Base-by-base conservation (phyloP, 345 rosid species). In the Citrus maxima region DNA sequence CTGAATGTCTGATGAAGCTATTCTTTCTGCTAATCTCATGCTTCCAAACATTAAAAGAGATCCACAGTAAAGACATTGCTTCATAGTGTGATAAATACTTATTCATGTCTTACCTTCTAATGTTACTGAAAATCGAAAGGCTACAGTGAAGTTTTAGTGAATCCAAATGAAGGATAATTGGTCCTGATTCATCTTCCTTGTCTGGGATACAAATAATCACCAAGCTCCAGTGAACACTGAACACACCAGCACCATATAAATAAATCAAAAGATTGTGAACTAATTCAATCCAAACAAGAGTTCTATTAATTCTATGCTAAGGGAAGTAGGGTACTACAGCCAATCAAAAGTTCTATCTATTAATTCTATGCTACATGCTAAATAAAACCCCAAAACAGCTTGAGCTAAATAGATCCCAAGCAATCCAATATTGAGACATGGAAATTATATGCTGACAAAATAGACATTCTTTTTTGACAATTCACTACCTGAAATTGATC, bases 201-300 rank as follows among this genome's bases (percentile, higher is more conserved):
- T 91, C 94, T 18, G 97, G 99, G 78, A 91, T 86, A 79, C 95
- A 93, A 70, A 96, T 90, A 73, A 94, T 96, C 76, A 90, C 94
- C 86, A 96, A 89, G 84, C 99, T 96, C 99, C 99, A 96, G 59
- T 96, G 99, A 80, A 83, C 87, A 79, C 99, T 94, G 89, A 76
- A 83, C 59, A 76, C 54, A 81, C 25, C 55, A 80, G 77, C 76
- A 79, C 49, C 73, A 66, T 13, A 72, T 13, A 80, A 73, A 69
- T n/a, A 59, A 73, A 71, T 62, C 59, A 74, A 81, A 78, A 66
- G 4, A 64, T 28, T 61, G 51, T 58, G 72, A 55, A 71, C 24
- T 40, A 65, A 27, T 72, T 71, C 27, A 58, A 69, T 65, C 75
- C 27, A 54, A 62, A 75, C 35, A 68, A 61, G 4, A 61, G 21